These are phyloP conservation scores for Thymus quinquecostatus DNA, from an alignment of 257 asterid genomes.

Conservation along the genomic window DNA sequence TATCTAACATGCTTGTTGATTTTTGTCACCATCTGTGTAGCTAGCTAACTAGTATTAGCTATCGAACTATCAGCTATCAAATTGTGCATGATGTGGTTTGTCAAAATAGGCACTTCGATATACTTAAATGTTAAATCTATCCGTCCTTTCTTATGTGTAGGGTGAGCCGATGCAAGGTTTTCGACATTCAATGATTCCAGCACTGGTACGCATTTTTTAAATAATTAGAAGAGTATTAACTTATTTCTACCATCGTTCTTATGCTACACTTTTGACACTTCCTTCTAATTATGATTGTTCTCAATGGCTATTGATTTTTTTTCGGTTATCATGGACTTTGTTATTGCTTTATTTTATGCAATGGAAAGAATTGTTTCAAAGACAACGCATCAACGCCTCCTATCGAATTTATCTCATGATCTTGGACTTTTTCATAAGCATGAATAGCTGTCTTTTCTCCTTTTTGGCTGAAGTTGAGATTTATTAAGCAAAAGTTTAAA, in stretches of 20 bases:
- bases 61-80: conserved; percentile 9
- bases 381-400: not conserved
- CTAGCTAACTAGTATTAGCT: not conserved
- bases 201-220: conserved; percentile 54
- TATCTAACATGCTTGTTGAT: conserved; percentile 15
- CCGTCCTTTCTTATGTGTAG: conserved; percentile 43
- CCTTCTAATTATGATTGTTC: not conserved
- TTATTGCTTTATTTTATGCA: not conserved
- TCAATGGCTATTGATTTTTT: not conserved
- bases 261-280: not conserved
- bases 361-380: not conserved
- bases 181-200: conserved; percentile 58
- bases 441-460: not conserved
- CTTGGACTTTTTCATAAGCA: conserved; percentile 14
- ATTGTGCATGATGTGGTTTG: conserved; percentile 27
- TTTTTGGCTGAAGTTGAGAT: conserved; percentile 1
- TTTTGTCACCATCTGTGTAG: conserved; percentile 18
- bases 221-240: not conserved
- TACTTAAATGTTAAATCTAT: conserved; percentile 14
- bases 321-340: not conserved
- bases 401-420: not conserved
- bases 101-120: conserved; percentile 1
- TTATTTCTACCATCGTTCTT: not conserved
- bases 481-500: not conserved
- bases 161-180: conserved; percentile 34